Percentiles rank a stretch among this genome's conserved stretches.
Evolutionary conservation across 192 early-diverging fungal species (phyloP).

Genomic region (Gonapodya prolifera): DNA sequence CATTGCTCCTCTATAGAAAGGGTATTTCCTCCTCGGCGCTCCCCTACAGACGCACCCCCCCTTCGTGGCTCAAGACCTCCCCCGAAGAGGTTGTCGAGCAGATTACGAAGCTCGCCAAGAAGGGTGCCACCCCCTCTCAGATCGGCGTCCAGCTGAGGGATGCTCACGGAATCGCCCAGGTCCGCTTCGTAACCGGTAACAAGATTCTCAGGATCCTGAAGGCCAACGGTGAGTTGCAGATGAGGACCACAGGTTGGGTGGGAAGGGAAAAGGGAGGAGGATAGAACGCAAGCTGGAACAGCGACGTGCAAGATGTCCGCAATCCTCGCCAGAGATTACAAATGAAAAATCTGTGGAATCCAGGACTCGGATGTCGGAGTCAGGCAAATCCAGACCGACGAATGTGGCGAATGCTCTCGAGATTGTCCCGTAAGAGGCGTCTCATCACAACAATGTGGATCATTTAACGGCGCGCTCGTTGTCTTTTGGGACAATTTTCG

Average conservation of each 20-base stretch:
- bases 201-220: conserved; percentile 99
- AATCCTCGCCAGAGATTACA: background rate
- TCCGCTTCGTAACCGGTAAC: conserved; percentile 94
- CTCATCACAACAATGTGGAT: too few relatives aligned
- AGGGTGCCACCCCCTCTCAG: conserved; percentile 96
- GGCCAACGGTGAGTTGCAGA: conserved; percentile 66
- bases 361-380: background rate
- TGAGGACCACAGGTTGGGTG: too few relatives aligned
- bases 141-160: conserved; percentile 97
- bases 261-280: too few relatives aligned
- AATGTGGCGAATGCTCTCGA: too few relatives aligned
- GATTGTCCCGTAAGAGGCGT: too few relatives aligned
- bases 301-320: background rate
- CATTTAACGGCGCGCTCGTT: too few relatives aligned
- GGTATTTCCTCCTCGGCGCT: conserved; percentile 50
- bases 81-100: conserved; percentile 93
- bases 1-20: background rate
- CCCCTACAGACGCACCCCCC: conserved; percentile 93
- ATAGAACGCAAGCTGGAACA: background rate
- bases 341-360: background rate
- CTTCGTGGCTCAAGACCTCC: conserved; percentile 96
- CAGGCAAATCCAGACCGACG: background rate
- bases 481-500: too few relatives aligned
- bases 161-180: conserved; percentile 94
- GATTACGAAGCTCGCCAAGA: conserved; percentile 99